Base-by-base conservation (phyloP, 768 basidiomycete species). In the Rossbeevera mucosa region DNA sequence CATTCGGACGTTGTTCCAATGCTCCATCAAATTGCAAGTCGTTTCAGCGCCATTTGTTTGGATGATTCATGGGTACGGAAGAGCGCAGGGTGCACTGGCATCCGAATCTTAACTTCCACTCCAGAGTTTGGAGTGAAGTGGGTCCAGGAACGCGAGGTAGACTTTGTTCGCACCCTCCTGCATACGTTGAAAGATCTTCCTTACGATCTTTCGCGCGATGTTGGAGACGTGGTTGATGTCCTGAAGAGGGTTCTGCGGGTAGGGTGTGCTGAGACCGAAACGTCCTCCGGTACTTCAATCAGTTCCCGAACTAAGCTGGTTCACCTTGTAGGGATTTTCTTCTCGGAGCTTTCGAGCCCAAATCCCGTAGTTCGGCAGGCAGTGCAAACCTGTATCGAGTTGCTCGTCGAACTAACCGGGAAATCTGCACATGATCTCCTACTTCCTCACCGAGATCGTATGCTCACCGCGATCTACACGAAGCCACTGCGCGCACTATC, bases 151-250 rank as follows among this genome's bases (percentile, higher is more conserved):
- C 85, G 92, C 44, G 90, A 95, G 66, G 78, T 90, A 26, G 95
- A 98, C 57, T 82, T 96, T 55, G 81, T 93, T 48, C 88, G 94
- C 47, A 92, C 89, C 5, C 78, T 98, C 22, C 76, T 97, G 26
- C 91, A 93, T 62, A 86, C 94, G 55, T 75, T 99, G 44, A 96
- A 98, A 65, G 95, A 98, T 64, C 87, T 96, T 61, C 94, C 95
- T 0, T 80, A 82, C 57, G 94, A 97, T 60, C 77, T 94, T 20
- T 91, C 94, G 14, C 81, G 82, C 6, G 84, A 94, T 58, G 81
- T 91, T 24, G 80, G 85, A 28, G 82, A 87, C 44, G 88, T 95
- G 18, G 74, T 84, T 7, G 82, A 88, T 50, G 84, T 91, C n/a
- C 75, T 98, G 44, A 76, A 77, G 45, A 76, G 73, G 50, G 80